phyloP scores from a whole-genome alignment of 164 flowering plant species.

The Aristolochia contorta region DNA sequence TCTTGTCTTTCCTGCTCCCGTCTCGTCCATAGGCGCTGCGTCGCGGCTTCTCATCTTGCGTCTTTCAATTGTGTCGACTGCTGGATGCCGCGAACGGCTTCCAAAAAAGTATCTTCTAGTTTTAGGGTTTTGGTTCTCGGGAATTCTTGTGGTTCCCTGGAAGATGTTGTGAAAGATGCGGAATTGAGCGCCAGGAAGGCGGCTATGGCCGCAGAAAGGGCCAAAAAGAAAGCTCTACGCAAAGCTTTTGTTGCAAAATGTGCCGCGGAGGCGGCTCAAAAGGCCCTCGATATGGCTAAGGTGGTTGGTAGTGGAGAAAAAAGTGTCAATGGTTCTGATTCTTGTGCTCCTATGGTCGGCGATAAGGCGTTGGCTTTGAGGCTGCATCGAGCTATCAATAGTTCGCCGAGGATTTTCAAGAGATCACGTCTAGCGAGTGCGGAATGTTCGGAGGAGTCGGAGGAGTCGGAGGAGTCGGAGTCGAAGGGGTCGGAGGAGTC shows the following conservation, averaged over 20 bases:
- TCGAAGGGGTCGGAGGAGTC: no score
- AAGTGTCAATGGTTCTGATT: background rate
- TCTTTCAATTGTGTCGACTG: constrained; percentile 55
- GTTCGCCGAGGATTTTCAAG: constrained; percentile 44
- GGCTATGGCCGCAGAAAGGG: constrained; percentile 18
- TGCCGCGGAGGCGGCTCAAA: constrained; percentile 25
- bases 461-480: constrained; percentile 1
- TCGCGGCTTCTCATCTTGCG: constrained; percentile 10
- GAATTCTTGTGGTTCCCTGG: constrained; percentile 7
- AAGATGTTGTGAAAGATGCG: constrained; percentile 32
- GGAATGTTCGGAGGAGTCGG: no score
- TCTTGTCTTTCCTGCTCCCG: constrained; percentile 30
- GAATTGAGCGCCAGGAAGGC: constrained; percentile 22
- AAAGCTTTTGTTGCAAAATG: constrained; percentile 27
- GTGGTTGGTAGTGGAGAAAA: constrained; percentile 11
- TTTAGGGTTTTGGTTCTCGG: background rate
- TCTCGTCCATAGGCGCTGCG: constrained; percentile 36
- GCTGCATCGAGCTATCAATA: constrained; percentile 44
- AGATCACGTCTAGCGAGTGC: background rate
- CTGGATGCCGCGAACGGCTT: constrained; percentile 47
- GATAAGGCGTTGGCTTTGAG: constrained; percentile 38
- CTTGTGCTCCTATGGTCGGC: constrained; percentile 6
- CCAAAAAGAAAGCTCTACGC: constrained; percentile 25
- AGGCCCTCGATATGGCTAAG: constrained; percentile 13
- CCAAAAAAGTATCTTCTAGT: background rate